Percentiles rank a stretch among this genome's conserved stretches.
Evolutionary conservation across 441 rosid species (phyloP).

Genomic region (Adansonia grandidieri): DNA sequence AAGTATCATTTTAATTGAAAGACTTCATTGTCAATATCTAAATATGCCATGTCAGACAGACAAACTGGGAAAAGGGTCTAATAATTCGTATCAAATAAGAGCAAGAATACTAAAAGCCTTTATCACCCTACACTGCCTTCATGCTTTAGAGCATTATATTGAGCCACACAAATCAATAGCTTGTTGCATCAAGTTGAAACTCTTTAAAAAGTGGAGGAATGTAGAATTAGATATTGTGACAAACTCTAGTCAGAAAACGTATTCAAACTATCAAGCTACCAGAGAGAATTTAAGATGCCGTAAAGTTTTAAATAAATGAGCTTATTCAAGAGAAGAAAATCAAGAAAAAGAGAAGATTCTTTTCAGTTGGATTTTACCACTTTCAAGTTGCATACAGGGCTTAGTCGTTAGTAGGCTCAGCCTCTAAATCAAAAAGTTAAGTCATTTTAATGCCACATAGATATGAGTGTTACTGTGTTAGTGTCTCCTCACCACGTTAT

Average conservation of each 20-base stretch:
- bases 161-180: not conserved
- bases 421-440: not conserved
- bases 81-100: not conserved
- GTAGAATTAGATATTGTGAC: not conserved
- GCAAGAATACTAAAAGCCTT: not conserved
- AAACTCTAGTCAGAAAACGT: not conserved
- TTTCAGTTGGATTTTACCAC: not conserved
- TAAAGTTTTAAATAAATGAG: not conserved
- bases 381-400: not conserved
- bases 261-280: not conserved
- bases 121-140: not conserved
- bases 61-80: not conserved
- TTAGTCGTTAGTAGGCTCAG: conserved; percentile 7
- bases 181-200: conserved; percentile 1
- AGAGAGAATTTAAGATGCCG: not conserved
- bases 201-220: conserved; percentile 2
- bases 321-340: not conserved
- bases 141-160: not conserved
- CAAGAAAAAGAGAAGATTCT: not conserved
- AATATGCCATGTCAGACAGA: not conserved
- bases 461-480: not conserved
- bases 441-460: not conserved
- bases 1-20: not conserved
- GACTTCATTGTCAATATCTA: not conserved
- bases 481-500: not conserved